Evolutionary conservation across 768 basidiomycete genomes (phyloP).

Genomic region (Suillus ampliporus): DNA sequence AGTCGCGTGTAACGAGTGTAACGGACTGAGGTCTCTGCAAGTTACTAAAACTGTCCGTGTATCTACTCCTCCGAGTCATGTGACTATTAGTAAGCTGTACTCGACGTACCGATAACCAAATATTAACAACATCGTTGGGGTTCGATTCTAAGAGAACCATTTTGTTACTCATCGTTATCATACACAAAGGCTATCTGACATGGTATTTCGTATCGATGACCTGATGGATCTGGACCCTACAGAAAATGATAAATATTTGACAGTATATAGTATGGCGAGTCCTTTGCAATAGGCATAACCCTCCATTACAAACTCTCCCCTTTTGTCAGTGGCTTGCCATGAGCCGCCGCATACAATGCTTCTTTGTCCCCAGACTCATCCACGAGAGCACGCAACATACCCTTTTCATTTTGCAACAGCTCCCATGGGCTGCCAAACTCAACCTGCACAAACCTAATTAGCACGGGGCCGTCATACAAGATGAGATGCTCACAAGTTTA

Average conservation of each 20-base stretch:
- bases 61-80: no score
- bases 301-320: not conserved
- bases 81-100: no score
- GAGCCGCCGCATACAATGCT: conserved; percentile 47
- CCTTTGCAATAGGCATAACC: not conserved
- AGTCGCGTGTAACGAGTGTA: no score
- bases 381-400: conserved; percentile 57
- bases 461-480: conserved; percentile 4
- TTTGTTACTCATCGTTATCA: no score
- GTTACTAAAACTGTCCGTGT: no score
- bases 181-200: no score
- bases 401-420: conserved; percentile 57
- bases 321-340: not conserved
- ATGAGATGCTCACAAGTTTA: conserved; percentile 38
- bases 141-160: no score
- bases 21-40: no score
- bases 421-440: conserved; percentile 58
- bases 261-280: not conserved
- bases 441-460: conserved; percentile 27
- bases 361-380: conserved; percentile 62
- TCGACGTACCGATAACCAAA: no score
- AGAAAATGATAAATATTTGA: not conserved
- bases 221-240: not conserved
- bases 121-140: no score
- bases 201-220: no score